Base-by-base conservation (phyloP, 2,329 filamentous ascomycete species). In the Ascochyta lentis region DNA sequence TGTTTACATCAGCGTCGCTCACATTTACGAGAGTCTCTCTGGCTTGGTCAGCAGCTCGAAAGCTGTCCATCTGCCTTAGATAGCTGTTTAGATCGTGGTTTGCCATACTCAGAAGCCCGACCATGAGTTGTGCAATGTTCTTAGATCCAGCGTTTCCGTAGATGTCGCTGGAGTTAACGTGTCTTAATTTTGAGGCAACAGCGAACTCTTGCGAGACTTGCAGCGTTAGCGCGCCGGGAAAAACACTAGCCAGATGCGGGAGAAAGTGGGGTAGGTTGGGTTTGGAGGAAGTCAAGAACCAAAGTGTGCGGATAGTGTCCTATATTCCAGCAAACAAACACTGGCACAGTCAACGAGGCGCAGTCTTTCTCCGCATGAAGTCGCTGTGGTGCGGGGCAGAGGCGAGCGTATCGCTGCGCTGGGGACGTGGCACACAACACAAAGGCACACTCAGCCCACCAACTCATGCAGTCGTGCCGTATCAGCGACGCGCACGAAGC, bases 21-120 rank as follows among this genome's bases (percentile, higher is more conserved):
- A 74, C 74, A 34, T 58, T 63, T 48, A 76, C 59, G 37, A 76
- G 67, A 33, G 63, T 66, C 49, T 77, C 71, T 55, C 74, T 65
- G 13, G 72, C 71, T n/a, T 72, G 67, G 46, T 77, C 74, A 29
- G 72, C 73, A 26, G 68, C 67, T 29, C 67, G 67, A 52, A 76
- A 77, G 27, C 57, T 54, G 29, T 71, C 64, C 64, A 76, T 68
- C 52, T 71, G 68, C 19, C 62, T 59, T 24, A 58, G 49, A 54
- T 67, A 65, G 22, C 64, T 60, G 22, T 55, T 60, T 10, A 58
- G 40, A 35, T 66, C 64, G 52, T 67, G 63, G 26, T 68, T 60
- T 6, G 50, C 58, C 63, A 66, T 67, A 34, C 12, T 49, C 42
- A 48, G 31, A 22, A 46, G 35, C 22, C 47, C 53, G 38, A 56